These are phyloP conservation scores for Ogataea glucozyma DNA, from an alignment of 805 yeast genomes.

Conservation along the genomic window DNA sequence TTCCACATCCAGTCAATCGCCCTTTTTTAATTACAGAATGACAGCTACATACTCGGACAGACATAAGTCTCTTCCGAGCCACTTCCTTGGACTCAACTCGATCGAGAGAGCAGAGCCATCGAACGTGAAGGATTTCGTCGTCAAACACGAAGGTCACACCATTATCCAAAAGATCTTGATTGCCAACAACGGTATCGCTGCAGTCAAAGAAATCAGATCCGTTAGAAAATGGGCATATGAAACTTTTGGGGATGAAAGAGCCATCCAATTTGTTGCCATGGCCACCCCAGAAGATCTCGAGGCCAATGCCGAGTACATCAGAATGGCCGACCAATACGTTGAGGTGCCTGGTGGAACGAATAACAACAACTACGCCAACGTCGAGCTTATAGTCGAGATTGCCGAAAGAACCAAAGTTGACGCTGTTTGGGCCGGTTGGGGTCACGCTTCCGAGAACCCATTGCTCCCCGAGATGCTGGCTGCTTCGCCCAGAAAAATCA, in stretches of 20 bases:
- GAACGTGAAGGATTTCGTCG: conserved; percentile 79
- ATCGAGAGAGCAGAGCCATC: conserved; percentile 77
- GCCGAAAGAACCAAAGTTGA: conserved; percentile 97
- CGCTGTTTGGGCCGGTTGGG: conserved; percentile 99
- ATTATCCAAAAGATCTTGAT: conserved; percentile 85
- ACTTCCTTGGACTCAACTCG: conserved; percentile 83
- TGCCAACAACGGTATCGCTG: conserved; percentile 99
- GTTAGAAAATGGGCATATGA: conserved; percentile 99
- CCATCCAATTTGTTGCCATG: conserved; percentile 95
- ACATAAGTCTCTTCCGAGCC: conserved; percentile 53
- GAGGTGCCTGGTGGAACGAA: conserved; percentile 99
- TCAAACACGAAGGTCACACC: conserved; percentile 88
- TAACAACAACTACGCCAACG: conserved; percentile 97
- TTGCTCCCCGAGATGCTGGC: conserved; percentile 90
- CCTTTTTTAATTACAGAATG: conserved; percentile 17
- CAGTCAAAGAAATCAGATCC: conserved; percentile 96
- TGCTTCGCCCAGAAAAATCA: conserved; percentile 83
- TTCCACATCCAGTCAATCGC: not conserved
- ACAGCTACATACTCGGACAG: conserved; percentile 20
- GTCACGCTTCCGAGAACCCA: conserved; percentile 99
- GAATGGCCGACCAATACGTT: conserved; percentile 98
- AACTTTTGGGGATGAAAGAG: conserved; percentile 94
- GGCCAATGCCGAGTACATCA: conserved; percentile 95
- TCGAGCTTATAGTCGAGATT: conserved; percentile 91
- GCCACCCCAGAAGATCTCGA: conserved; percentile 99